phyloP scores from a whole-genome alignment of 768 basidiomycete genomes.

The Naganishia vaughanmartiniae region DNA sequence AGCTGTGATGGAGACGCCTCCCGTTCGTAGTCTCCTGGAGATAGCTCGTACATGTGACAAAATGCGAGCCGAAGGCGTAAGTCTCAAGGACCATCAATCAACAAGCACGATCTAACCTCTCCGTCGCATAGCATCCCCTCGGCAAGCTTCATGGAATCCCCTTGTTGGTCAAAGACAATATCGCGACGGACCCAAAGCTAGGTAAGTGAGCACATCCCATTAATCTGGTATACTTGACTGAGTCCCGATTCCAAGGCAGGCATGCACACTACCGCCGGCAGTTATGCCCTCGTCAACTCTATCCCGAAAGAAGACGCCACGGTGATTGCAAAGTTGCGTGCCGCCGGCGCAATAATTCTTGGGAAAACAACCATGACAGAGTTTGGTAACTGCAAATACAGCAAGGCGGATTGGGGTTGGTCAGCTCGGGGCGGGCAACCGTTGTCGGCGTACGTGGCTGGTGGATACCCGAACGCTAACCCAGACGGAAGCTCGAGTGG shows the following conservation, averaged over 20 bases:
- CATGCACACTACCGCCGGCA: slow-evolving; percentile 1
- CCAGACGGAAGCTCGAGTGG: not conserved
- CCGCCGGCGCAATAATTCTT: slow-evolving; percentile 31
- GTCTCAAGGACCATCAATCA: not conserved
- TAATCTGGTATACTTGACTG: not conserved
- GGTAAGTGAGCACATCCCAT: not conserved
- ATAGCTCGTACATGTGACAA: not conserved
- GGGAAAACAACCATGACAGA: slow-evolving; percentile 22
- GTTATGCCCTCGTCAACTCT: slow-evolving; percentile 6
- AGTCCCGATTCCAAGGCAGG: not conserved
- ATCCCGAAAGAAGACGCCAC: slow-evolving; percentile 23
- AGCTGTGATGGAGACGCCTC: slow-evolving; percentile 10
- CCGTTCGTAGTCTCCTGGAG: not conserved
- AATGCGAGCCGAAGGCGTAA: not conserved
- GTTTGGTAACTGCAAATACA: not conserved
- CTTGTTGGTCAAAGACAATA: slow-evolving; percentile 13
- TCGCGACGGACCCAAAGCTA: slow-evolving; percentile 1
- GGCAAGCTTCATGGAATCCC: slow-evolving; percentile 2
- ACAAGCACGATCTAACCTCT: not conserved
- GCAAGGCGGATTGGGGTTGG: not conserved
- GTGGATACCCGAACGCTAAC: not conserved
- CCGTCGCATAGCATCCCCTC: no score
- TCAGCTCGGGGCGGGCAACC: not conserved
- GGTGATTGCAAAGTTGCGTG: slow-evolving; percentile 25
- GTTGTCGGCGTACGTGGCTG: not conserved